Conservation (phyloP, 106 monocot genomes). For the Allium cepa region DNA sequence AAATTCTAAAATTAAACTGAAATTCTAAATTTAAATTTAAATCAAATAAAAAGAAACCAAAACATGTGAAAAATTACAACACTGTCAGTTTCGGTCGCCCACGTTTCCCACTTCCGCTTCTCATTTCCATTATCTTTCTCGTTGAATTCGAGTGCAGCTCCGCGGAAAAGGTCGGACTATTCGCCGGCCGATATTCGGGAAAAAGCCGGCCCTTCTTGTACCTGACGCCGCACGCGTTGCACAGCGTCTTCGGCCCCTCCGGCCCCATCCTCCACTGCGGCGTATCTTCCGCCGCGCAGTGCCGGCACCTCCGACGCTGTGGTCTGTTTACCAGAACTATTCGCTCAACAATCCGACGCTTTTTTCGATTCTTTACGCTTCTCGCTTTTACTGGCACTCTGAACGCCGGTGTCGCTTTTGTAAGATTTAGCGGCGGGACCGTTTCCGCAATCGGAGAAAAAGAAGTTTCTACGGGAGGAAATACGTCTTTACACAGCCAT, state of each 20-base stretch:
- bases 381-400: conserved; percentile 16
- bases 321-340: not conserved
- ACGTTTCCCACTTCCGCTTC: not conserved
- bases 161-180: conserved; percentile 50
- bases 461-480: conserved; percentile 44
- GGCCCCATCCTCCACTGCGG: conserved; percentile 74
- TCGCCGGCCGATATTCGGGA: conserved; percentile 69
- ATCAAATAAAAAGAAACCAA: not conserved
- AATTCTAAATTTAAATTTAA: too few species aligned
- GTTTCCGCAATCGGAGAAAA: conserved; percentile 8
- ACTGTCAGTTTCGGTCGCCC: not conserved
- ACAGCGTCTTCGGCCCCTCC: conserved; percentile 65
- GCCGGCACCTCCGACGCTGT: conserved; percentile 25
- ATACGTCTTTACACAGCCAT: conserved; percentile 52
- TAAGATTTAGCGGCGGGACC: conserved; percentile 13
- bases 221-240: conserved; percentile 49
- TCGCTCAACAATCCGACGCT: conserved; percentile 3
- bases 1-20: too few species aligned
- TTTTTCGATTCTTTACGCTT: conserved; percentile 20
- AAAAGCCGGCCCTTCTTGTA: conserved; percentile 42
- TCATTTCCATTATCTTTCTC: conserved; percentile 55
- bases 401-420: conserved; percentile 15
- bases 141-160: conserved; percentile 62
- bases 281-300: conserved; percentile 53
- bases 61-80: not conserved